Conservation (phyloP, 2,329 filamentous ascomycete species). For the Elsinoe perseae region DNA sequence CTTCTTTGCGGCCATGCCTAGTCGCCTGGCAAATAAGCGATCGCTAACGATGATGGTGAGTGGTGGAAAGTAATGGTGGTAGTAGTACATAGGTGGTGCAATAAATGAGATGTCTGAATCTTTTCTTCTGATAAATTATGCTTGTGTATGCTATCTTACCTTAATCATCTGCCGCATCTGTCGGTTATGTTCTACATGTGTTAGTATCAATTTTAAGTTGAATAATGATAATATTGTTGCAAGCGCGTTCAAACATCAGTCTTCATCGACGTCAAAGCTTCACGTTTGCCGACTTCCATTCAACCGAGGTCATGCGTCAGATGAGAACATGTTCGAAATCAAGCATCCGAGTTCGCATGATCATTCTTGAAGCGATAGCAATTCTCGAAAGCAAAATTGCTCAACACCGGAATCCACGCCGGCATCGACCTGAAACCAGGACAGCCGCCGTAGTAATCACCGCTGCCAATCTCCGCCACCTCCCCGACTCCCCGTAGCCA, state of each 20-base stretch:
- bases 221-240: no score
- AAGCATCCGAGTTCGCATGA: not conserved
- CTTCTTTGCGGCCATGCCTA: not conserved
- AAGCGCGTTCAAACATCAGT: no score
- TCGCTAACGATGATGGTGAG: not conserved
- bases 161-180: no score
- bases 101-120: not conserved
- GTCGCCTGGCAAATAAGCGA: not conserved
- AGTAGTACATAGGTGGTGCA: not conserved
- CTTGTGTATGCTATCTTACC: not conserved
- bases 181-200: no score
- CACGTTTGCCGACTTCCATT: slow-evolving; percentile 11
- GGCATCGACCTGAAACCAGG: no score
- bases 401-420: no score
- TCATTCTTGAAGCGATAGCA: not conserved
- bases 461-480: no score
- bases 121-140: no score
- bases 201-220: no score
- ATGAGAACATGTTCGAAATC: not conserved
- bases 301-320: slow-evolving; percentile 7
- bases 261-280: not conserved
- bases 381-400: no score
- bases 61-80: not conserved
- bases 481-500: no score
- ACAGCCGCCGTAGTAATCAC: no score